These are phyloP conservation scores for Dichotomocladium elegans DNA, from an alignment of 371 early-diverging fungal genomes.

Conservation along the genomic window DNA sequence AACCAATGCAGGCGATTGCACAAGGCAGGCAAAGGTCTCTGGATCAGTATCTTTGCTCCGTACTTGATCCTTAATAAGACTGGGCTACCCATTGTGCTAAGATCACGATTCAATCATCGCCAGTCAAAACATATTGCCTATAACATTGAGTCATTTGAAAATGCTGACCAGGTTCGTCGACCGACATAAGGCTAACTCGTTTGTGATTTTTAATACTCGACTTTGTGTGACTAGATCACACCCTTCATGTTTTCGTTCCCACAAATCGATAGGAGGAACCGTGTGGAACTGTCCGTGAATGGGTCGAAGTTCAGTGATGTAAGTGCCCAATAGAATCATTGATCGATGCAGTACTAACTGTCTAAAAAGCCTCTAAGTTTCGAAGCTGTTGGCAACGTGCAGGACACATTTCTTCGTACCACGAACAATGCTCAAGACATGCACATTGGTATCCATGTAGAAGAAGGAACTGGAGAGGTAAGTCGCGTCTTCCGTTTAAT, in stretches of 20 bases:
- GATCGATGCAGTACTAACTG: neutral
- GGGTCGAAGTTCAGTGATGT: slow-evolving; percentile 74
- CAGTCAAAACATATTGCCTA: slow-evolving; percentile 13
- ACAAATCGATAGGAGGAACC: slow-evolving; percentile 65
- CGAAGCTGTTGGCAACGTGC: slow-evolving; percentile 77
- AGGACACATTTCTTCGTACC: slow-evolving; percentile 54
- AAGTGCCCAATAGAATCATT: slow-evolving; percentile 1
- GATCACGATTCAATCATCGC: slow-evolving; percentile 10
- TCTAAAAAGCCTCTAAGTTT: slow-evolving; percentile 66
- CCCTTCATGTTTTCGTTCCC: slow-evolving; percentile 85
- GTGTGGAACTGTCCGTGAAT: slow-evolving; percentile 62
- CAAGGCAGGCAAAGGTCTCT: slow-evolving; percentile 20
- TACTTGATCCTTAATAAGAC: slow-evolving; percentile 78
- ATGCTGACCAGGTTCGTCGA: slow-evolving; percentile 16
- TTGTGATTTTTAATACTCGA: too few species aligned
- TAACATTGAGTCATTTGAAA: slow-evolving; percentile 19
- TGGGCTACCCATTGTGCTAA: slow-evolving; percentile 50
- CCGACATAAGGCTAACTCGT: too few species aligned
- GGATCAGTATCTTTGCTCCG: slow-evolving; percentile 33
- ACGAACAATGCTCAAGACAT: slow-evolving; percentile 29
- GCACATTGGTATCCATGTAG: slow-evolving; percentile 68
- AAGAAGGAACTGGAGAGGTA: slow-evolving; percentile 62
- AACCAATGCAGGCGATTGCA: slow-evolving; percentile 13
- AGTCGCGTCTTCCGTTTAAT: neutral
- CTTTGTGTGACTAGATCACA: slow-evolving; percentile 21